Evolutionary conservation across 768 basidiomycete genomes (phyloP).

Genomic region (Neoboletus magnificus): DNA sequence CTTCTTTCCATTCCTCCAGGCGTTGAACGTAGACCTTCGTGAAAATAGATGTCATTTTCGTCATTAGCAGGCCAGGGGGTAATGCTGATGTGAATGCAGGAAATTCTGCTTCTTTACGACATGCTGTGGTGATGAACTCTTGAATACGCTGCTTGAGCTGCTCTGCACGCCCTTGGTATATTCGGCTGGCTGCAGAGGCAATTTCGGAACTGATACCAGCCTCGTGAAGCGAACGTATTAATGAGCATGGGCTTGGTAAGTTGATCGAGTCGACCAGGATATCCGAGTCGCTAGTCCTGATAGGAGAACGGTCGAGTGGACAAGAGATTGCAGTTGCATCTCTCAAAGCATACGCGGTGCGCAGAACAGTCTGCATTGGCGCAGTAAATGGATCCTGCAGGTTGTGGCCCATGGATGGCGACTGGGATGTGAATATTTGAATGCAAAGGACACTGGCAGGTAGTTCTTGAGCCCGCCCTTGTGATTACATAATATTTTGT

Average conservation of each 20-base stretch:
- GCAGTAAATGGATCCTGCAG: no score
- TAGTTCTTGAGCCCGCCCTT: no score
- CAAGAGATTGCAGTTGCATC: no score
- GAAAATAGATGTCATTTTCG: background rate
- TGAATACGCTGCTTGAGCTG: background rate
- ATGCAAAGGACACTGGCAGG: no score
- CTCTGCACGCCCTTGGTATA: background rate
- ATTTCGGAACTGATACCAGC: background rate
- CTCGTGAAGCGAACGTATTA: background rate
- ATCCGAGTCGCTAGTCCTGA: no score
- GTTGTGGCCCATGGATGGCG: no score
- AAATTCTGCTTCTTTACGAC: background rate
- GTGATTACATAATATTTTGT: no score
- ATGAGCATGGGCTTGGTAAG: background rate
- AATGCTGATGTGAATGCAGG: fast-evolving
- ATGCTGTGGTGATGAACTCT: background rate
- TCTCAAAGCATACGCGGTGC: no score
- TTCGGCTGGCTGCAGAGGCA: fast-evolving
- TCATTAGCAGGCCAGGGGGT: fast-evolving
- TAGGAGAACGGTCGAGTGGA: no score
- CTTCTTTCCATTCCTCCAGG: background rate
- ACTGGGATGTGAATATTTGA: no score
- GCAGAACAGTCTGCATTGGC: no score
- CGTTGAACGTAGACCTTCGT: background rate
- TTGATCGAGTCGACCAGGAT: background rate